Evolutionary conservation across 257 asterid genomes (phyloP).

Genomic region (Solanum clarkiae): DNA sequence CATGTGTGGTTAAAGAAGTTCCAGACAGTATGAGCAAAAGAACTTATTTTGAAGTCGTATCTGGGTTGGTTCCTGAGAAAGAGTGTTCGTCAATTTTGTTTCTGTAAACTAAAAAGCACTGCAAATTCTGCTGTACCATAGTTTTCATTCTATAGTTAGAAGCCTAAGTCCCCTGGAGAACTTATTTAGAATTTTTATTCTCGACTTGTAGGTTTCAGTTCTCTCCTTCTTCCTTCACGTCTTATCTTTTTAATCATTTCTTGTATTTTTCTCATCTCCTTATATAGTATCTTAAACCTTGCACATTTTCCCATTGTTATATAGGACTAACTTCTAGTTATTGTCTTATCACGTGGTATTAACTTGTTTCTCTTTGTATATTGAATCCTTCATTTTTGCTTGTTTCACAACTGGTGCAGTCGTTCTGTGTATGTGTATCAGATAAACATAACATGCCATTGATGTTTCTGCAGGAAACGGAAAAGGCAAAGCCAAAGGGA

Average conservation of each 20-base stretch:
- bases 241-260: not conserved
- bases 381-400: not conserved
- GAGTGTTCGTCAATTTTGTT: not conserved
- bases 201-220: not conserved
- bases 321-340: not conserved
- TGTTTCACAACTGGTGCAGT: not conserved
- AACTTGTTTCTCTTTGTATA: not conserved
- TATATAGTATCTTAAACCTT: not conserved
- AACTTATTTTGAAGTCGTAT: not conserved
- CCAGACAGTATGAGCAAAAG: not conserved
- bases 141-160: not conserved
- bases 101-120: too few relatives aligned
- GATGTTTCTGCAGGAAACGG: constrained; percentile 25
- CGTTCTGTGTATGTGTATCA: not conserved
- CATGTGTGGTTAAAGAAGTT: not conserved
- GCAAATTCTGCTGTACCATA: not conserved
- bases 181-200: not conserved
- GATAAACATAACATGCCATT: not conserved
- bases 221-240: not conserved
- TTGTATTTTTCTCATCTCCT: not conserved
- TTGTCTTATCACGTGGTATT: not conserved
- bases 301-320: not conserved
- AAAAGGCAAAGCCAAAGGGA: constrained; percentile 60
- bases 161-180: not conserved
- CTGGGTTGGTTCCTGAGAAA: not conserved